A percentile compares a stretch with the other conserved stretches of the same genome.
These are phyloP conservation scores for Pleurotus giganteus DNA, from an alignment of 768 basidiomycete species.

Conservation along the genomic window DNA sequence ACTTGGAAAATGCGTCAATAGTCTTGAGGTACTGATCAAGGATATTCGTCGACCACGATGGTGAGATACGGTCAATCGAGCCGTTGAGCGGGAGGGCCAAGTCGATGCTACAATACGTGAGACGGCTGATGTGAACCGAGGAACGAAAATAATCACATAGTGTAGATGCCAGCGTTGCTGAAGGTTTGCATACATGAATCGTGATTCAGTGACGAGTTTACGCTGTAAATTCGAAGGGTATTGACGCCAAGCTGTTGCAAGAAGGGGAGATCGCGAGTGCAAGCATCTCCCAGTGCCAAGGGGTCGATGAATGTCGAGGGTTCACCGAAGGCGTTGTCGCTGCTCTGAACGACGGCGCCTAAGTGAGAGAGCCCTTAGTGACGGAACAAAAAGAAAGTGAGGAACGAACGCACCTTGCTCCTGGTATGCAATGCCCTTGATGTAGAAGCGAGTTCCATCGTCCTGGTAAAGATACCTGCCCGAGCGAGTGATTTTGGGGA, in stretches of 20 bases:
- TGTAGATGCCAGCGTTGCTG: conserved; percentile 80
- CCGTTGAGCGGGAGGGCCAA: conserved; percentile 83
- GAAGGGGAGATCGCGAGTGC: conserved; percentile 77
- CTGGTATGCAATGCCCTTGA: conserved; percentile 87
- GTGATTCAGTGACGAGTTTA: conserved; percentile 80
- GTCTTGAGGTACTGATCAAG: conserved; percentile 75
- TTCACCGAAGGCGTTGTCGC: conserved; percentile 63
- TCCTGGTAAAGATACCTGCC: conserved; percentile 82
- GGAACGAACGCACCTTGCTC: conserved; percentile 54
- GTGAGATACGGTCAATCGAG: conserved; percentile 70
- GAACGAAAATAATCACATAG: conserved; percentile 57
- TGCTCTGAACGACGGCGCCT: conserved; percentile 42
- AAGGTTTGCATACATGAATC: conserved; percentile 83
- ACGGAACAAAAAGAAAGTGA: background rate
- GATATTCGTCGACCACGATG: conserved; percentile 82
- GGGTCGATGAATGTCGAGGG: conserved; percentile 82
- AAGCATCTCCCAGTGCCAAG: conserved; percentile 62
- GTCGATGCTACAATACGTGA: conserved; percentile 61
- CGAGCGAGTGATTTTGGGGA: conserved; percentile 63
- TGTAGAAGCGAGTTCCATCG: conserved; percentile 77
- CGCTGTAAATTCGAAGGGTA: conserved; percentile 82
- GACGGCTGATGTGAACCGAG: conserved; percentile 2
- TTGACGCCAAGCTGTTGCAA: conserved; percentile 78
- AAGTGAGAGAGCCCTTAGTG: conserved; percentile 7
- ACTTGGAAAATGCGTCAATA: conserved; percentile 77